Percentiles rank a stretch among this genome's conserved stretches.
phyloP scores from a whole-genome alignment of 116 monocot species.

The Cymodocea nodosa region DNA sequence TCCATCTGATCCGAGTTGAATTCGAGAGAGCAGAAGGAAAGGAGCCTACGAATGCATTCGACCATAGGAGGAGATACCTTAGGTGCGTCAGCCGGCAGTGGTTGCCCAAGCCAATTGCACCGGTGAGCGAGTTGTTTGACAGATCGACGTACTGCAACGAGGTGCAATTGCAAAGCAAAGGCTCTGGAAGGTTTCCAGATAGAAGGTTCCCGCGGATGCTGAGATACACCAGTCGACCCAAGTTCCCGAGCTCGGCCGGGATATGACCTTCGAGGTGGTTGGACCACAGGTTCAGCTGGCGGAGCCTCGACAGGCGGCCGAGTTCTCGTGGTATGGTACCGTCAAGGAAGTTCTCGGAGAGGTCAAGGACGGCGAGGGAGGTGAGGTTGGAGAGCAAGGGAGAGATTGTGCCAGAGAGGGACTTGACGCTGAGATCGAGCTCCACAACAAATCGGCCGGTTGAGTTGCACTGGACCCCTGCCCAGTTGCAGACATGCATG shows the following conservation, averaged over 20 bases:
- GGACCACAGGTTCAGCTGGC: conserved; percentile 35
- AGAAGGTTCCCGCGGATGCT: conserved; percentile 50
- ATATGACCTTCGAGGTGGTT: conserved; percentile 50
- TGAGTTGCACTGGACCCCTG: conserved; percentile 46
- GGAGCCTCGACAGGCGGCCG: conserved; percentile 27
- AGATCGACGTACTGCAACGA: conserved; percentile 55
- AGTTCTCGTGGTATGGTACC: conserved; percentile 49
- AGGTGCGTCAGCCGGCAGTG: conserved; percentile 28
- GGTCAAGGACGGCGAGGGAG: conserved; percentile 47
- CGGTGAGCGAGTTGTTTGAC: conserved; percentile 65
- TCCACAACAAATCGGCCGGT: conserved; percentile 22
- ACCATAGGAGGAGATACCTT: conserved; percentile 49
- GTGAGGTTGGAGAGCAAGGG: conserved; percentile 47
- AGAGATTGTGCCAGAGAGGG: conserved; percentile 39
- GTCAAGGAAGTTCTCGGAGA: conserved; percentile 41
- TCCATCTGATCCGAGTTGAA: conserved; percentile 39
- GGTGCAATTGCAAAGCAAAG: conserved; percentile 57
- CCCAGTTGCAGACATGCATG: conserved; percentile 49
- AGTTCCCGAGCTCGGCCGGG: conserved; percentile 33
- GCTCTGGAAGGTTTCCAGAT: conserved; percentile 29
- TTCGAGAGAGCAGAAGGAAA: conserved; percentile 47
- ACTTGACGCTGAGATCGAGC: conserved; percentile 25
- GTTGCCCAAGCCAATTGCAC: conserved; percentile 25
- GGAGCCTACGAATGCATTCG: conserved; percentile 39
- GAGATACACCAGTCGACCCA: conserved; percentile 34